These are phyloP conservation scores for Coccomyxa sp. DNA, from an alignment of 139 green algal genomes.

Conservation along the genomic window DNA sequence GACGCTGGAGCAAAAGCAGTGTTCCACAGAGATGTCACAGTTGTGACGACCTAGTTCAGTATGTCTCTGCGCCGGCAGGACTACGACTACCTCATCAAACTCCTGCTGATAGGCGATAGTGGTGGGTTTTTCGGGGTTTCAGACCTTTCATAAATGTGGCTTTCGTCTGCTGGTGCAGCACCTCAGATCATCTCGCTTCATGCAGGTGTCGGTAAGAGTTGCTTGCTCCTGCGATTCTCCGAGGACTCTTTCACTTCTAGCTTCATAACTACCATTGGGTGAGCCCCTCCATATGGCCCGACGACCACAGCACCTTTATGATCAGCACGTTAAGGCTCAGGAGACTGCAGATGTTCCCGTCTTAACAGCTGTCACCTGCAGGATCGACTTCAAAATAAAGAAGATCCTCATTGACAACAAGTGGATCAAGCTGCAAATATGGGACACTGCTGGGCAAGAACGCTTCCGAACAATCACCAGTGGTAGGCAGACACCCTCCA, in stretches of 20 bases:
- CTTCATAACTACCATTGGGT: constrained; percentile 99
- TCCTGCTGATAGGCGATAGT: constrained; percentile 95
- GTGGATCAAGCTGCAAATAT: constrained; percentile 97
- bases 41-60: not conserved
- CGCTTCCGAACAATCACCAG: constrained; percentile 97
- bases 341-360: too few species aligned
- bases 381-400: constrained; percentile 99
- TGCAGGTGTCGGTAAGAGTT: constrained; percentile 95
- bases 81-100: constrained; percentile 94
- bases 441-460: constrained; percentile 98
- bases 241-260: constrained; percentile 95
- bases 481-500: constrained; percentile 37
- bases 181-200: not conserved
- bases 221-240: constrained; percentile 91
- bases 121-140: constrained; percentile 41
- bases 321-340: too few species aligned
- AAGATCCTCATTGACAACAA: constrained; percentile 93
- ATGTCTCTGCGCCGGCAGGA: constrained; percentile 34
- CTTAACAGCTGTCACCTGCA: constrained; percentile 32
- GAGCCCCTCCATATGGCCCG: too few species aligned
- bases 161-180: not conserved
- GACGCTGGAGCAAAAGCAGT: too few species aligned
- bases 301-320: too few species aligned
- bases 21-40: not conserved
- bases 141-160: not conserved